Evolutionary conservation across 2,329 filamentous ascomycete species (phyloP), one percentile per base, ranked within the genome.

Genomic region (Nothomitra cinnamomea): DNA sequence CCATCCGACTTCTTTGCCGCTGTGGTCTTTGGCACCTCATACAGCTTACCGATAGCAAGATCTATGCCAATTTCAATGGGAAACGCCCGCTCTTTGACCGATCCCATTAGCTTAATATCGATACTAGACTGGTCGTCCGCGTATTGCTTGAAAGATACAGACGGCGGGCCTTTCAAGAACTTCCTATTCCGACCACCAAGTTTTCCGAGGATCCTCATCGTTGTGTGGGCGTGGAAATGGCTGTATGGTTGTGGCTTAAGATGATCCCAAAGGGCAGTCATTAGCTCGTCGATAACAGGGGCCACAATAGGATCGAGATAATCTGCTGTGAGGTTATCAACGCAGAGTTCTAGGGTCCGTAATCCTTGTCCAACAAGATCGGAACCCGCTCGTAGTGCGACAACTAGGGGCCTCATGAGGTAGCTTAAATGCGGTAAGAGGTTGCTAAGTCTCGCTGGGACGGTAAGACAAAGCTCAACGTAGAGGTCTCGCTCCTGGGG

Each of bases 291-390:
- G 66, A 99, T 96, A 24, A 96, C 94, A 0, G 92, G 94, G 1
- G 90, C 87, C 90, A 98, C 98, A 61, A 99, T 96, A 0, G 92
- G 94, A 61, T 99, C 92, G 13, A 99, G 72, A 63, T 98, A 99
- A 62, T 98, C 92, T 0, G 92, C 90, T 0, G 94, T 98, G 0
- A 99, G 76, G 61, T 99, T 99, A 58, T 99, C 92, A 17, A 99
- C 92, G 62, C 92, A 99, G 1, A 99, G 77, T 63, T 99, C 92
- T 3, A 99, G 72, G 0, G 92, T 99, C 25, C 94, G 76, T 5
- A 99, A 73, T 0, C 92, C 92, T 66, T 98, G 94, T 0, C 89
- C 89, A 17, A 98, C 90, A 40, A 99, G 77, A 59, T 99, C 92
- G 1, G 86, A 89, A 13, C 90, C 89, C 17, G 89, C 88, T 54